Evolutionary conservation across 768 basidiomycete species (phyloP).

Genomic region (Mrakia blollopis): DNA sequence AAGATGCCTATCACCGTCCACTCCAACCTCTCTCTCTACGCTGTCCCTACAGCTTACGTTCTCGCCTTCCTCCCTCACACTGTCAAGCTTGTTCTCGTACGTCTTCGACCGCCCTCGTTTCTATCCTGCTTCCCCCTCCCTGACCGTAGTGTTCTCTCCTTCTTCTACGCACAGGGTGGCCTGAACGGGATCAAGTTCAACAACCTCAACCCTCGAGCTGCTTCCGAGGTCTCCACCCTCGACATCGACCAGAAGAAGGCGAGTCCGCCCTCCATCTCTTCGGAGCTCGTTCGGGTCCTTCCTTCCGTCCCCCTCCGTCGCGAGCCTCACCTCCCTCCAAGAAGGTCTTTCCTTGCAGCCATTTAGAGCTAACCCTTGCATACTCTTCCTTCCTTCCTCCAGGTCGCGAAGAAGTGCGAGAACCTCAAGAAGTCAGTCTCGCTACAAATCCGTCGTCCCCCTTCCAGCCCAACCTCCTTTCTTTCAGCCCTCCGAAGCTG

Average conservation of each 20-base stretch:
- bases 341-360: too few species aligned
- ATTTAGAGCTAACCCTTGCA: not conserved
- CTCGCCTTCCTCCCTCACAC: constrained; percentile 27
- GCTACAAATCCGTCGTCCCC: not conserved
- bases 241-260: constrained; percentile 9
- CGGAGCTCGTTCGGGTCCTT: not conserved
- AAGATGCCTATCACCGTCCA: constrained; percentile 19
- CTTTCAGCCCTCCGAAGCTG: not conserved
- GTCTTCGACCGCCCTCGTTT: not conserved
- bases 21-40: constrained; percentile 32
- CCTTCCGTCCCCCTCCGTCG: not conserved
- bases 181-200: constrained; percentile 5
- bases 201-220: constrained; percentile 21
- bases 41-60: constrained; percentile 22
- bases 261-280: not conserved
- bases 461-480: not conserved
- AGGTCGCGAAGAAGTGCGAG: constrained; percentile 16
- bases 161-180: not conserved
- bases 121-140: too few species aligned
- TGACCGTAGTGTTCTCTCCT: not conserved
- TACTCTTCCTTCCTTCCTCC: not conserved
- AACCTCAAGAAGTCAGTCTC: not conserved
- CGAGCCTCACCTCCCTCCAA: too few species aligned
- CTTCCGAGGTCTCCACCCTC: not conserved
- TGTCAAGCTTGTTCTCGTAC: constrained; percentile 17